Conservation (phyloP, 768 basidiomycete genomes). For the Russula vinacea region DNA sequence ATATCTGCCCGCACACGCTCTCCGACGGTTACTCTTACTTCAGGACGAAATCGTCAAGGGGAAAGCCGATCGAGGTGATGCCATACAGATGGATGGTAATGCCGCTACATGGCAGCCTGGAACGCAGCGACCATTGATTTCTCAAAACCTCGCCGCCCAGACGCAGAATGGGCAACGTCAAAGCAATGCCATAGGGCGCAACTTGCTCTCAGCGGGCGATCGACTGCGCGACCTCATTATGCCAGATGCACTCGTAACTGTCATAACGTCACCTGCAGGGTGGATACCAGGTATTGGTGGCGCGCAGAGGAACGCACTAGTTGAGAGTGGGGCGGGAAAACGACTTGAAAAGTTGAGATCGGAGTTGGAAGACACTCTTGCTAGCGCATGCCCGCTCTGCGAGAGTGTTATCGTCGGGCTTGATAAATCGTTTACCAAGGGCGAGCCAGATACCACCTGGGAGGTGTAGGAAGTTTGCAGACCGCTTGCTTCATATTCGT, state of each 20-base stretch:
- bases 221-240: constrained; percentile 87
- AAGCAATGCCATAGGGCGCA: constrained; percentile 68
- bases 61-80: constrained; percentile 36
- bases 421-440: constrained; percentile 83
- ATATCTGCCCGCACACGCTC: constrained; percentile 73
- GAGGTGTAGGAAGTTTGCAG: constrained; percentile 44
- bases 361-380: constrained; percentile 86
- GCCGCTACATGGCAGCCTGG: constrained; percentile 44
- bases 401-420: constrained; percentile 83
- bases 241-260: constrained; percentile 85
- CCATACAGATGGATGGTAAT: constrained; percentile 11
- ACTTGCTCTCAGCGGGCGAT: constrained; percentile 85
- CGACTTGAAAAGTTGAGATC: constrained; percentile 69
- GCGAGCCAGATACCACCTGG: constrained; percentile 79
- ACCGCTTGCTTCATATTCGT: constrained; percentile 14
- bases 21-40: constrained; percentile 81
- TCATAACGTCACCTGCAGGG: constrained; percentile 66
- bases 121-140: constrained; percentile 65
- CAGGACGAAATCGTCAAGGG: constrained; percentile 80
- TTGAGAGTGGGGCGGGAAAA: constrained; percentile 53
- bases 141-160: constrained; percentile 62
- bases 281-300: constrained; percentile 71
- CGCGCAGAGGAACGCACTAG: constrained; percentile 43
- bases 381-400: constrained; percentile 89
- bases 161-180: constrained; percentile 62